Conservation (phyloP, 805 yeast species). For the Schizosaccharomyces octosporus region DNA sequence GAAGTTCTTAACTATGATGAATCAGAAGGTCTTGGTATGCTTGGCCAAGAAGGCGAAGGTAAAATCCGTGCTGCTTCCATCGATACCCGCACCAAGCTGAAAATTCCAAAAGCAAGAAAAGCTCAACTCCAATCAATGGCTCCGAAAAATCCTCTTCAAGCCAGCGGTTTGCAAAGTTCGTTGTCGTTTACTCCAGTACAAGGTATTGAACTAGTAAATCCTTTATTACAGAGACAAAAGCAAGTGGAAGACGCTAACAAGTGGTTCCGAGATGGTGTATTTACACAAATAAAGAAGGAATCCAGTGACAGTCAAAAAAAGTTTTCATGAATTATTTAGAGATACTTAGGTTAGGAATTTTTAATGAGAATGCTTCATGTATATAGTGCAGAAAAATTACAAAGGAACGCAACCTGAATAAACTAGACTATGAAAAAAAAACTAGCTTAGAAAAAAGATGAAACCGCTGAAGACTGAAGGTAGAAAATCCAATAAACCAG, state of each 20-base stretch:
- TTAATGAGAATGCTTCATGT: too few relatives aligned
- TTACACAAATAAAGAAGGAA: slow-evolving; percentile 3
- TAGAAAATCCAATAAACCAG: too few relatives aligned
- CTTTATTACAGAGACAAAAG: slow-evolving; percentile 3
- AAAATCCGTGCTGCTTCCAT: slow-evolving; percentile 12
- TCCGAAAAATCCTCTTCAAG: background rate
- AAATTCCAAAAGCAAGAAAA: slow-evolving; percentile 37
- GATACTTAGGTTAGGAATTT: too few relatives aligned
- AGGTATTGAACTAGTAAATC: slow-evolving; percentile 12
- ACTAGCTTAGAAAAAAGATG: background rate
- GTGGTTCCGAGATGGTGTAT: slow-evolving; percentile 11
- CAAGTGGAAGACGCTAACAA: slow-evolving; percentile 6
- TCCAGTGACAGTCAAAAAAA: background rate
- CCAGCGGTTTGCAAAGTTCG: slow-evolving; percentile 9
- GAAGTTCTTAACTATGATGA: slow-evolving; percentile 50
- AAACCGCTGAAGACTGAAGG: background rate
- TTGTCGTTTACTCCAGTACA: slow-evolving; percentile 10
- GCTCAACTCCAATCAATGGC: slow-evolving; percentile 5
- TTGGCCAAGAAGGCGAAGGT: slow-evolving; percentile 12
- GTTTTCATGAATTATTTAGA: background rate
- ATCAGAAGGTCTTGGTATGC: slow-evolving; percentile 51
- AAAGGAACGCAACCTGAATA: background rate
- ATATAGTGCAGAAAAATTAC: background rate
- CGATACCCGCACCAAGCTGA: slow-evolving; percentile 27
- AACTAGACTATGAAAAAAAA: background rate